phyloP scores from a whole-genome alignment of 2,329 filamentous ascomycete species.

The Neonectria magnoliae region DNA sequence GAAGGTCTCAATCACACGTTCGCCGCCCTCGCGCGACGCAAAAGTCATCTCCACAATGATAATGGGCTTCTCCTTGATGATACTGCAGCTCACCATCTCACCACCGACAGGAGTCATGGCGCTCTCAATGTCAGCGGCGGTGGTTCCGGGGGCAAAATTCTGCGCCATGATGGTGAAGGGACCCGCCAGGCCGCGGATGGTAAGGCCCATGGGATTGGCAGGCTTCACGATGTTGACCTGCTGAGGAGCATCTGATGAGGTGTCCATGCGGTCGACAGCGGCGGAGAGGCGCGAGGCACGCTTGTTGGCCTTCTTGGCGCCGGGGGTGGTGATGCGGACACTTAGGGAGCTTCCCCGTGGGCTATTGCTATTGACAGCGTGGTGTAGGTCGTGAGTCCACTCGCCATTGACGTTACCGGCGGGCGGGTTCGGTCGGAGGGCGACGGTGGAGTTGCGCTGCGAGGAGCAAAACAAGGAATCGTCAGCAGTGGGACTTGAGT shows the following conservation, averaged over 20 bases:
- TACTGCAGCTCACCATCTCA: constrained; percentile 71
- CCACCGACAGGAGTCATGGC: constrained; percentile 82
- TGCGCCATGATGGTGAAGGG: constrained; percentile 79
- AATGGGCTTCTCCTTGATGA: constrained; percentile 74
- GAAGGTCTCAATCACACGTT: constrained; percentile 79
- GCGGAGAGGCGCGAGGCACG: constrained; percentile 54
- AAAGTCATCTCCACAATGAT: constrained; percentile 84
- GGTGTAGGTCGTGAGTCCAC: constrained; percentile 78
- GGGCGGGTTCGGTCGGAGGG: constrained; percentile 30
- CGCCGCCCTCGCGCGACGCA: constrained; percentile 75
- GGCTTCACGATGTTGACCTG: constrained; percentile 49
- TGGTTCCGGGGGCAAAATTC: constrained; percentile 85
- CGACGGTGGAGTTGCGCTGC: constrained; percentile 39
- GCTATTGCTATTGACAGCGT: constrained; percentile 50
- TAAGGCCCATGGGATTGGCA: constrained; percentile 62
- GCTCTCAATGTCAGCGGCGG: constrained; percentile 83
- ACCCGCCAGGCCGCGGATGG: constrained; percentile 77
- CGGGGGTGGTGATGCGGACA: constrained; percentile 56
- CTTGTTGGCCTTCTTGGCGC: constrained; percentile 41
- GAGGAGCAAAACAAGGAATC: constrained; percentile 15
- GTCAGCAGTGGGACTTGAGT: constrained; percentile 17
- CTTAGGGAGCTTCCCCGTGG: constrained; percentile 53
- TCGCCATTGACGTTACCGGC: constrained; percentile 71
- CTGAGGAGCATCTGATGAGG: constrained; percentile 43
- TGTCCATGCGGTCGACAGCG: constrained; percentile 55